These are phyloP conservation scores for Miscanthus lutarioriparius DNA, from an alignment of 176 grass and related monocot genomes.

Conservation along the genomic window DNA sequence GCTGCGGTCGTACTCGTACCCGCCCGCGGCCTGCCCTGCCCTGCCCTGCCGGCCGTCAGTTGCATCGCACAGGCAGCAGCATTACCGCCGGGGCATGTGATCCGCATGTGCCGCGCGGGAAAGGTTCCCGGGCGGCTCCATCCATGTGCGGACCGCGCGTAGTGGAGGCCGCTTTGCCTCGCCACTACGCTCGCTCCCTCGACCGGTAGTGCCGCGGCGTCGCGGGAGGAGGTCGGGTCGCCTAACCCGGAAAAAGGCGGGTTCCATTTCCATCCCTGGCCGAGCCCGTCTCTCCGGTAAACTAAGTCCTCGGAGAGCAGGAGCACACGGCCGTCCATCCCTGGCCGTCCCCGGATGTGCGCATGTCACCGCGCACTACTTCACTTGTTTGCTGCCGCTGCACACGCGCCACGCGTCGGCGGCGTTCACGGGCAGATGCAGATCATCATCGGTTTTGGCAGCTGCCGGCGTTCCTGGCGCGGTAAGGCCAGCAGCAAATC, in stretches of 20 bases:
- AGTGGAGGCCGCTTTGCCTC: constrained; percentile 26
- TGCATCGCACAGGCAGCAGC: background rate
- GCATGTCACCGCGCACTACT: constrained; percentile 1
- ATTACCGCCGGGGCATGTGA: constrained; percentile 30
- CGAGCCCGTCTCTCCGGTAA: background rate
- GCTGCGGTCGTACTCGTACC: constrained; percentile 9
- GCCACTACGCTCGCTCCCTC: constrained; percentile 17
- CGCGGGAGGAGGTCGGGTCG: background rate
- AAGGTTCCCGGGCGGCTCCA: background rate
- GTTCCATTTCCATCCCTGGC: background rate
- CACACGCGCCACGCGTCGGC: background rate
- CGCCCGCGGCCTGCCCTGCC: background rate
- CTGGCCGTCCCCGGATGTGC: background rate
- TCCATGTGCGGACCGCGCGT: constrained; percentile 33
- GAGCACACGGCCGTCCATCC: background rate
- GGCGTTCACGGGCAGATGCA: background rate
- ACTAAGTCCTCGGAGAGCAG: background rate
- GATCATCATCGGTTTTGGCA: background rate
- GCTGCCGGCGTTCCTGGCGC: background rate
- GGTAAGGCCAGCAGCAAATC: too few species aligned
- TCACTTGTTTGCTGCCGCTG: background rate
- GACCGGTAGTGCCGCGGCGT: background rate
- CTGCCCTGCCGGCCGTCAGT: background rate
- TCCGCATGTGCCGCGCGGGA: constrained; percentile 14
- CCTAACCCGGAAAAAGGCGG: background rate